Conservation (phyloP, 2,329 filamentous ascomycete species). For the Phaeoacremonium minimum region DNA sequence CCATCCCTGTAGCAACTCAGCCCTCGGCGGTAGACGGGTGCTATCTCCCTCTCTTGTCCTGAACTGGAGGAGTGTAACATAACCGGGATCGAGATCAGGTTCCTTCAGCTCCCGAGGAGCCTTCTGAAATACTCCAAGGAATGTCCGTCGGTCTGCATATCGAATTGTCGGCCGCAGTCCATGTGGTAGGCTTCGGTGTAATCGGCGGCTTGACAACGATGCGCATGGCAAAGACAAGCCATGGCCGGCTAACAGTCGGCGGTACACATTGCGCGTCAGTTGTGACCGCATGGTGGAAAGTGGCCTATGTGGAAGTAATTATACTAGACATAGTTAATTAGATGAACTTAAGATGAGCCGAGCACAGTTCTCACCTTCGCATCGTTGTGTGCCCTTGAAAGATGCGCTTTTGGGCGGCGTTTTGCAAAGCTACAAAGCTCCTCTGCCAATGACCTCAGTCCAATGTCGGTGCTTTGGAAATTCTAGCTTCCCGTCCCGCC, state of each 20-base stretch:
- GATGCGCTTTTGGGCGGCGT: no score
- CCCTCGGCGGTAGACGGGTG: conserved; percentile 57
- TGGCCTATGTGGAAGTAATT: conserved; percentile 12
- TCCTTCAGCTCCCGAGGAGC: conserved; percentile 55
- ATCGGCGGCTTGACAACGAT: conserved; percentile 9
- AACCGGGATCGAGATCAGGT: conserved; percentile 64
- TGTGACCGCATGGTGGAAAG: conserved; percentile 50
- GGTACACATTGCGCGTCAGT: conserved; percentile 56
- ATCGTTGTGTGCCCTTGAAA: no score
- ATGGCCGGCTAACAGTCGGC: conserved; percentile 49
- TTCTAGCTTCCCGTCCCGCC: no score
- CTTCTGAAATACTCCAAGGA: conserved; percentile 61
- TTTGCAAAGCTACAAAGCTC: no score
- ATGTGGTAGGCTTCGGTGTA: conserved; percentile 4
- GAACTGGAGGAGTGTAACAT: conserved; percentile 67
- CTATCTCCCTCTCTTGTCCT: conserved; percentile 57
- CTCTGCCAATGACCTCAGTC: no score
- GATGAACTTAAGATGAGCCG: no score
- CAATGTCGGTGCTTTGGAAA: no score
- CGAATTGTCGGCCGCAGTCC: conserved; percentile 2
- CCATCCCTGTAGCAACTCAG: conserved; percentile 64
- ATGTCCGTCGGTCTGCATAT: conserved; percentile 38
- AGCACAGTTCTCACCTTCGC: no score
- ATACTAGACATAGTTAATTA: conserved; percentile 6
- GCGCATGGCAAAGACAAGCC: conserved; percentile 24